Conservation (phyloP, 495 filamentous ascomycete genomes). For the Pseudevernia furfuracea region DNA sequence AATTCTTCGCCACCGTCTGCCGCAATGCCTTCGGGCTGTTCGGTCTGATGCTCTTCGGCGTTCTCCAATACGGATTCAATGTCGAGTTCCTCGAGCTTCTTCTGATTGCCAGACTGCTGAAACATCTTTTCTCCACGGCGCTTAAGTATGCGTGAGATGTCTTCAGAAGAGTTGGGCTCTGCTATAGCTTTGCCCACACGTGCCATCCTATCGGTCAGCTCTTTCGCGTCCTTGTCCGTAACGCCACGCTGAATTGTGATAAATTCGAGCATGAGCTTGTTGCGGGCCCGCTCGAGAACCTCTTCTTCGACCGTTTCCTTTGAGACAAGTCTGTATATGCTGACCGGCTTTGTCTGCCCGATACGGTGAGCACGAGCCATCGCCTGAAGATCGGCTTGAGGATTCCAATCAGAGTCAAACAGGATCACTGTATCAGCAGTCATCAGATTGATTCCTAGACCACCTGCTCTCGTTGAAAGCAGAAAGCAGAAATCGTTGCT, state of each 20-base stretch:
- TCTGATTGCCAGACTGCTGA: slow-evolving; percentile 89
- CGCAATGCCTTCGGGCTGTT: slow-evolving; percentile 80
- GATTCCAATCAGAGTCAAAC: slow-evolving; percentile 99
- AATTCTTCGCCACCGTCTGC: slow-evolving; percentile 92
- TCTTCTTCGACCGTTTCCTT: slow-evolving; percentile 99
- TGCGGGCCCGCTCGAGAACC: slow-evolving; percentile 86
- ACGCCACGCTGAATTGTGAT: slow-evolving; percentile 95
- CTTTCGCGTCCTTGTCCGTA: slow-evolving; percentile 68
- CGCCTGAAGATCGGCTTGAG: slow-evolving; percentile 93
- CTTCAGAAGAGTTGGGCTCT: slow-evolving; percentile 80
- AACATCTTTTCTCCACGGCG: slow-evolving; percentile 95
- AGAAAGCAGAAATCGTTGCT: slow-evolving; percentile 96
- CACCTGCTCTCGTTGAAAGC: slow-evolving; percentile 89
- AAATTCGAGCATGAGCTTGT: slow-evolving; percentile 98
- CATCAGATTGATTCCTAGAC: slow-evolving; percentile 97
- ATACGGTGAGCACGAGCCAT: slow-evolving; percentile 98
- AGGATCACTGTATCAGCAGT: slow-evolving; percentile 96
- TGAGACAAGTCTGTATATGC: slow-evolving; percentile 87
- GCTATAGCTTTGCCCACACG: slow-evolving; percentile 41
- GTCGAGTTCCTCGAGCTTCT: slow-evolving; percentile 94
- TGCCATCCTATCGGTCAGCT: slow-evolving; percentile 65
- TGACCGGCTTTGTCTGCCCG: slow-evolving; percentile 91
- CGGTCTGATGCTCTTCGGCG: slow-evolving; percentile 90
- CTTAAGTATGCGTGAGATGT: slow-evolving; percentile 89
- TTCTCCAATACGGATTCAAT: slow-evolving; percentile 95